Evolutionary conservation across 2,329 filamentous ascomycete genomes (phyloP).

Genomic region (Penicillium occitanis): DNA sequence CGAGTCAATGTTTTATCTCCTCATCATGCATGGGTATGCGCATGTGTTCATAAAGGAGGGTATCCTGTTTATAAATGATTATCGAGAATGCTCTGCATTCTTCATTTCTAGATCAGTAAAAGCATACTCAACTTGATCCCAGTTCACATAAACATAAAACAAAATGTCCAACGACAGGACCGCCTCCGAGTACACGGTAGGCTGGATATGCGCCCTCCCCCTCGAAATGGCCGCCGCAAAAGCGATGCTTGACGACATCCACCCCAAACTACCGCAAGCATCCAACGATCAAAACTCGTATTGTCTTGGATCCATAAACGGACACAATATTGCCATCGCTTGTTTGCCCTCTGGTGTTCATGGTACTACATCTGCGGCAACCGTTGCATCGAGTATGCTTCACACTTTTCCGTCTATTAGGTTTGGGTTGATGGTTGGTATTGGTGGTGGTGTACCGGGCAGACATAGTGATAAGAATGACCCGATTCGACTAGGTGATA

Average conservation of each 20-base stretch:
- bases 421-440: slow-evolving; percentile 46
- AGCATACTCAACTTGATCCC: neutral
- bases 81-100: neutral
- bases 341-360: slow-evolving; percentile 30
- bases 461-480: slow-evolving; percentile 13
- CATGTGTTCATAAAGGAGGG: neutral
- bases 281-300: slow-evolving; percentile 29
- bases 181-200: slow-evolving; percentile 12
- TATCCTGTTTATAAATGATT: neutral
- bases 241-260: slow-evolving; percentile 23
- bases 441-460: slow-evolving; percentile 31
- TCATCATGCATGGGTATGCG: neutral
- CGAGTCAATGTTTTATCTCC: neutral
- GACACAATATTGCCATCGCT: slow-evolving; percentile 31
- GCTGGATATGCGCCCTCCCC: slow-evolving; percentile 16
- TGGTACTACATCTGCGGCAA: slow-evolving; percentile 32
- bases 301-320: slow-evolving; percentile 26
- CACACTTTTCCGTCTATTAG: slow-evolving; percentile 29
- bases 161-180: slow-evolving; percentile 9
- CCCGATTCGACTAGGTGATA: slow-evolving; percentile 28
- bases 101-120: neutral
- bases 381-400: slow-evolving; percentile 32
- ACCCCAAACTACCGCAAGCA: slow-evolving; percentile 17
- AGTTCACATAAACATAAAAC: neutral
- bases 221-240: slow-evolving; percentile 18